Base-by-base conservation (phyloP, 306 rosid genomes). In the Pterocarpus macrocarpus region DNA sequence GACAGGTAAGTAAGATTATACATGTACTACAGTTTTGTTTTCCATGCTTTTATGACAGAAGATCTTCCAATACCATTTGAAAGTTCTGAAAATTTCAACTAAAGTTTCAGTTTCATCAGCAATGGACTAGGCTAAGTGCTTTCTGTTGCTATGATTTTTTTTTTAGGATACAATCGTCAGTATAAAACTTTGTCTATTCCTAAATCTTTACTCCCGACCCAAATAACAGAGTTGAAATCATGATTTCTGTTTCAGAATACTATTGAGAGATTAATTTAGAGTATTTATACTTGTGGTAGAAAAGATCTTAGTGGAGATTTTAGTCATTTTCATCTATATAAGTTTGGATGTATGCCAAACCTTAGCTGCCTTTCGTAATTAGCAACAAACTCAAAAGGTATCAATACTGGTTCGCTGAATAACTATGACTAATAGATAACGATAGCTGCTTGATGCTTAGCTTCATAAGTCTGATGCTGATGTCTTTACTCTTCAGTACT, bases 1-100 rank as follows among this genome's bases (percentile, higher is more conserved):
- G 59, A 66, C 63, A 88, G 90, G 95, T 90, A 77, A 83, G 75
- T 39, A 30, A 49, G 69, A 74, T 41, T 49, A 35, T 35, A 15
- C 73, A 5, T 71, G 11, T 65, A 15, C 45, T 66, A 47, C 33
- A 59, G 55, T 64, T 79, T 71, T n/a, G 69, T 67, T 58, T 43
- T 75, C 34, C 76, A n/a, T 78, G 57, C 33, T 74, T 79, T 34
- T 69, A 11, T 49, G 32, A 10, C 71, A 41, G 43, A 73, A 62
- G 16, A 73, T 72, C 69, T 86, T 69, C 35, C 14, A 33, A 44
- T 30, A 63, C 41, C 28, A 73, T 81, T 12, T 73, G 47, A 73
- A 53, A 33, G 15, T 75, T 33, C 55, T 75, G 47, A 30, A 63
- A 45, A 52, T 9, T n/a, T 16, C 4, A 59, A 2, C 17, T 68